Percentiles rank a stretch among this genome's conserved stretches.
These are phyloP conservation scores for Dalechampia spathulata DNA, from an alignment of 441 rosid genomes.

Conservation along the genomic window DNA sequence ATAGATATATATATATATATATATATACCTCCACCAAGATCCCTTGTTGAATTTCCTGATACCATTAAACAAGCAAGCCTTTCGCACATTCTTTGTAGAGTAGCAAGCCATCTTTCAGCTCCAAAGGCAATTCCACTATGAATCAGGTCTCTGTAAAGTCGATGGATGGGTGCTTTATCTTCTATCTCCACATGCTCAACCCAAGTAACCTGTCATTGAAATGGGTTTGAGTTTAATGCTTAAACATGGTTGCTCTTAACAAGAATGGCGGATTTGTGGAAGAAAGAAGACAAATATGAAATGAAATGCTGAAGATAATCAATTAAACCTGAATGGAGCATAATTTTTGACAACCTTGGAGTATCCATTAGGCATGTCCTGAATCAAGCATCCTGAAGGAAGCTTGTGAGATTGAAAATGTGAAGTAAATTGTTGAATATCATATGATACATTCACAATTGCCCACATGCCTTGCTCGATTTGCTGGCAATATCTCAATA, in stretches of 20 bases:
- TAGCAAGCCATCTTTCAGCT: conserved; percentile 77
- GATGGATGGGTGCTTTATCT: conserved; percentile 53
- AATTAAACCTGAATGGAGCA: conserved; percentile 5
- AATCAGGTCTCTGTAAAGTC: conserved; percentile 55
- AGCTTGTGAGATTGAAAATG: conserved; percentile 51
- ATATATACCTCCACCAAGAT: conserved; percentile 71
- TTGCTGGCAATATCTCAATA: conserved; percentile 81
- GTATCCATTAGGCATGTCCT: conserved; percentile 93
- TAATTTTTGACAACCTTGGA: conserved; percentile 65
- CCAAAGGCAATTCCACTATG: conserved; percentile 77
- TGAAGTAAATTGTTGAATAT: conserved; percentile 61
- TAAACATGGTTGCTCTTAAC: no score
- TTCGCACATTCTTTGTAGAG: conserved; percentile 81
- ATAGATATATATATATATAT: neutral
- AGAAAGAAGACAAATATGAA: no score
- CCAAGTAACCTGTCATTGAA: conserved; percentile 68
- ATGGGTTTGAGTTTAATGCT: conserved; percentile 6
- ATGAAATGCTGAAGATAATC: neutral
- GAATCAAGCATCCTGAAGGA: conserved; percentile 97
- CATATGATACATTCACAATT: conserved; percentile 74
- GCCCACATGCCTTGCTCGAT: conserved; percentile 91
- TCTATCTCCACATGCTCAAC: conserved; percentile 82
- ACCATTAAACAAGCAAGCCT: conserved; percentile 73
- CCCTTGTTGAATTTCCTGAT: conserved; percentile 55
- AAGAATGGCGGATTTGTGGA: no score